Evolutionary conservation across 306 rosid genomes (phyloP).

Genomic region (Quercus robur): DNA sequence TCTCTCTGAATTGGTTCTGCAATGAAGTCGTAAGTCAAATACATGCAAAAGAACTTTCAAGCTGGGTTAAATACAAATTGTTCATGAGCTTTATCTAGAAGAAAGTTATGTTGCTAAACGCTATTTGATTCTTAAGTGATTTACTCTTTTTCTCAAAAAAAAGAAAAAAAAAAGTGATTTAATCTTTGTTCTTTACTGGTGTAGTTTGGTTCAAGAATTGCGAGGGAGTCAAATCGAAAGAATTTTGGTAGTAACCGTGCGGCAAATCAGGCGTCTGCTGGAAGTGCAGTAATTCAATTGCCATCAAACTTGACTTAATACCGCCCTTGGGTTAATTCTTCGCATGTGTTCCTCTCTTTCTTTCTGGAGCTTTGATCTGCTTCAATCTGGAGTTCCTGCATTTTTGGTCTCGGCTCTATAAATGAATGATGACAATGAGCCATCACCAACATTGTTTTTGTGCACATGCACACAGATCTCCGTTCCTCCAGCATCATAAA

Average conservation of each 20-base stretch:
- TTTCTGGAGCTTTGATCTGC: neutral
- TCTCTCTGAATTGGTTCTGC: too few species aligned
- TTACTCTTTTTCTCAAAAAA: neutral
- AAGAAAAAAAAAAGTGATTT: neutral
- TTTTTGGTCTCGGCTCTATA: neutral
- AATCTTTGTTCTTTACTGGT: conserved; percentile 20
- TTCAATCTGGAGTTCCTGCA: neutral
- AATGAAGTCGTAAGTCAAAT: neutral
- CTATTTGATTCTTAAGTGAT: conserved; percentile 1
- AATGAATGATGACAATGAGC: neutral
- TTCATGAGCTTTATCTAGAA: neutral
- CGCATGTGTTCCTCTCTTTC: neutral
- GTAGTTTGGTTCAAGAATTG: conserved; percentile 97
- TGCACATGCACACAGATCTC: neutral
- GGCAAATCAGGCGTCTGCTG: conserved; percentile 93
- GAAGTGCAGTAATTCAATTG: conserved; percentile 65
- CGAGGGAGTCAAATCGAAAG: conserved; percentile 86
- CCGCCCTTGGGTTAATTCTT: neutral
- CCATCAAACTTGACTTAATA: conserved; percentile 28
- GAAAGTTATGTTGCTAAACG: neutral
- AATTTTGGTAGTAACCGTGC: conserved; percentile 94
- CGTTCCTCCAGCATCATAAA: neutral
- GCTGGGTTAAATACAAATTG: neutral
- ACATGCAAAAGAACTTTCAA: neutral
- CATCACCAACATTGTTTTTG: neutral